Evolutionary conservation across 331 rosid genomes (phyloP), one percentile per base, ranked within the genome.

Genomic region (Malus hybrid): DNA sequence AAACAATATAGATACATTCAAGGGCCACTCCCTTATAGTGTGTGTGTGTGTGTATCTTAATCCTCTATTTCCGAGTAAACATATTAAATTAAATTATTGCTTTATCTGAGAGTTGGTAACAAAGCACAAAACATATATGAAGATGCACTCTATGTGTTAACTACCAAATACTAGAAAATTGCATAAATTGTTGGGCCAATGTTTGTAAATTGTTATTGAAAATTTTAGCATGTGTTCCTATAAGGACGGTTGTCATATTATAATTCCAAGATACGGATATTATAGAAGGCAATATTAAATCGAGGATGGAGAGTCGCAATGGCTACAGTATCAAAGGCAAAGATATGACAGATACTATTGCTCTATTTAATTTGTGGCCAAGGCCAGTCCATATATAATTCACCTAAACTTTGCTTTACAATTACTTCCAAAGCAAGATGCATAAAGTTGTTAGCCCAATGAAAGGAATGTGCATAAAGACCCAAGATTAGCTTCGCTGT

Each of bases 401-500:
- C 29, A 50, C 2, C 52, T 33, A 71, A 52, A 55, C 28, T 7
- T 33, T 33, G 36, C 65, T 33, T 30, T 10, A n/a, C 57, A 48
- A 13, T 24, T 69, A 28, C 33, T 63, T 28, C 34, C 14, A 29
- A 63, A 16, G 22, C 68, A 29, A 29, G 15, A 6, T 32, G 48
- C 24, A 33, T 8, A 33, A 16, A 61, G 33, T 64, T 19, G 22
- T 18, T 32, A 16, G 14, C 69, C 30, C 10, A 30, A 64, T 42
- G 14, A 74, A 80, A 69, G 63, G 24, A 46, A n/a, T 2, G 20
- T 62, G 28, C 72, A 53, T 74, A 34, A 53, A 50, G 75, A 72
- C 30, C 57, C 55, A 29, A 58, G 71, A 76, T 71, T 26, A 57
- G 72, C 78, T 52, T 71, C 73, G 81, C 77, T 71, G 84, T 81